Evolutionary conservation across 139 green algal species (phyloP).

Genomic region (Coccomyxa sp.): DNA sequence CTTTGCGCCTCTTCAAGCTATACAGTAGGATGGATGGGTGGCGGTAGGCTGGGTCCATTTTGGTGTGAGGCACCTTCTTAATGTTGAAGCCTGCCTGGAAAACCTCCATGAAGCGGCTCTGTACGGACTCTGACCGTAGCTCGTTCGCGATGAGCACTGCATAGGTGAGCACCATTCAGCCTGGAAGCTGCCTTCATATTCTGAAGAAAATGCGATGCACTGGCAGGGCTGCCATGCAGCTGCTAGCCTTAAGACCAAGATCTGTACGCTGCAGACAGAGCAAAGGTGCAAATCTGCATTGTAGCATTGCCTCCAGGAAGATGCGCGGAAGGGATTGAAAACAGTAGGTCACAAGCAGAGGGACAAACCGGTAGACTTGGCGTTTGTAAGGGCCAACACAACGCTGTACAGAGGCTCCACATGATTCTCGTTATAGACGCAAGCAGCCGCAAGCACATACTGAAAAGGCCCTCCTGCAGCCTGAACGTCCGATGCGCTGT

Average conservation of each 20-base stretch:
- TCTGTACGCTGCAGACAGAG: no score
- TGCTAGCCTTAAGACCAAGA: no score
- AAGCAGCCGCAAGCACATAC: conserved; percentile 36
- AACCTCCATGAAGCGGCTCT: conserved; percentile 52
- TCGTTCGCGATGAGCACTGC: conserved; percentile 77
- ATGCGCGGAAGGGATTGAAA: no score
- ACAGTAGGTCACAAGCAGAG: background rate
- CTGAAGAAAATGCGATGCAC: background rate
- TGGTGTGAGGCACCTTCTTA: conserved; percentile 18
- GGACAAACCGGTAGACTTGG: background rate
- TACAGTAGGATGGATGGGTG: background rate
- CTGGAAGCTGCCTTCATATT: background rate
- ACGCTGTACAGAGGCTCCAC: conserved; percentile 48
- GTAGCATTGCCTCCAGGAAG: no score
- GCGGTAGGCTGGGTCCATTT: background rate
- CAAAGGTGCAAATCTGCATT: no score
- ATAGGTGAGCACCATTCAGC: conserved; percentile 16
- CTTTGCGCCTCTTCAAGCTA: background rate
- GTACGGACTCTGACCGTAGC: conserved; percentile 64
- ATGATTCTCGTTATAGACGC: conserved; percentile 79
- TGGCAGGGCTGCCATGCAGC: background rate
- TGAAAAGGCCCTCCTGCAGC: background rate
- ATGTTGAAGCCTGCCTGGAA: conserved; percentile 54
- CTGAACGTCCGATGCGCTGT: background rate
- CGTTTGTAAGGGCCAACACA: conserved; percentile 19